These are phyloP conservation scores for Fusarium duplospermum DNA, from an alignment of 2,329 filamentous ascomycete genomes.

Conservation along the genomic window DNA sequence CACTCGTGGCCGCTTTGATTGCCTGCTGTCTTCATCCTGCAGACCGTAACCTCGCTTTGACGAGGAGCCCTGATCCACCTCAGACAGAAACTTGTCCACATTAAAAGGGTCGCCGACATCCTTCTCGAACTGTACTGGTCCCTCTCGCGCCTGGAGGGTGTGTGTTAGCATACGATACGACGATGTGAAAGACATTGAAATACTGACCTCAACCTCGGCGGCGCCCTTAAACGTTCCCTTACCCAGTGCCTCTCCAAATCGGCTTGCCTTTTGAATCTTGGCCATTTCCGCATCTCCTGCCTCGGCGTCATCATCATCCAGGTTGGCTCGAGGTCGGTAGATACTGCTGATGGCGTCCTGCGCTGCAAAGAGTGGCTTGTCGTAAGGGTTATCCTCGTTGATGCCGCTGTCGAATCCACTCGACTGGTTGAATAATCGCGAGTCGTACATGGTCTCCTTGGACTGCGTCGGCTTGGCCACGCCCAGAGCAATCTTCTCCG, in stretches of 20 bases:
- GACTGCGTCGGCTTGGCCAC: conserved; percentile 94
- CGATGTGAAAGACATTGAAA: not conserved
- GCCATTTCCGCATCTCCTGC: conserved; percentile 86
- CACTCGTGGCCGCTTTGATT: conserved; percentile 80
- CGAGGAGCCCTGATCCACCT: conserved; percentile 73
- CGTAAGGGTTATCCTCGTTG: conserved; percentile 98
- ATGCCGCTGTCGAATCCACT: conserved; percentile 92
- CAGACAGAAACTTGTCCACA: conserved; percentile 91
- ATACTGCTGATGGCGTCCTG: conserved; percentile 96
- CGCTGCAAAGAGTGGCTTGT: conserved; percentile 95
- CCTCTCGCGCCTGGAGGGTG: conserved; percentile 74
- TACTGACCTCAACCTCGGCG: conserved; percentile 79
- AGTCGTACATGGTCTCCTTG: conserved; percentile 97
- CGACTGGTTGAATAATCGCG: conserved; percentile 91
- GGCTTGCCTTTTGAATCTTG: conserved; percentile 84
- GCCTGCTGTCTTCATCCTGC: conserved; percentile 70
- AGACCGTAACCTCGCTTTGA: conserved; percentile 82
- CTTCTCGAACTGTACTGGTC: conserved; percentile 96
- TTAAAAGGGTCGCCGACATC: conserved; percentile 89
- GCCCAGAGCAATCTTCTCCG: conserved; percentile 94
- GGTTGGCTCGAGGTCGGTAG: conserved; percentile 82
- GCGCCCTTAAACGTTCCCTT: conserved; percentile 92
- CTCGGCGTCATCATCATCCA: conserved; percentile 82
- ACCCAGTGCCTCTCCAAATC: conserved; percentile 88
- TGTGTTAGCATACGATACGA: conserved; percentile 45